Conservation (phyloP, 257 asterid species). For the Nicotiana knightiana region DNA sequence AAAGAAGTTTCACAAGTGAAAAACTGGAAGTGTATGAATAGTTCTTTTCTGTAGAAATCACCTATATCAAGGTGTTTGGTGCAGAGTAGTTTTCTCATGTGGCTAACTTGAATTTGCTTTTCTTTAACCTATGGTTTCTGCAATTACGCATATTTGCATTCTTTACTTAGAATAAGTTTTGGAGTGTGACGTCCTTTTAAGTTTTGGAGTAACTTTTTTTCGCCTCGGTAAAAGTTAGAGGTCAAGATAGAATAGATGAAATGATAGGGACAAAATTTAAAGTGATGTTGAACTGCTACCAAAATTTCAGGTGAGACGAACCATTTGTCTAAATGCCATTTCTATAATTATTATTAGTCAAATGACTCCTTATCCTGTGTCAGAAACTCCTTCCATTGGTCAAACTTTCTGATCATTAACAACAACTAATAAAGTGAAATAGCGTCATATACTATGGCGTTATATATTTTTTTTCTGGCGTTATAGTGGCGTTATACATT, state of each 20-base stretch:
- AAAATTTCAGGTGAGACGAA: neutral
- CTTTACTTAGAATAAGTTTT: neutral
- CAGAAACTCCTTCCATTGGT: neutral
- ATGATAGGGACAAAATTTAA: neutral
- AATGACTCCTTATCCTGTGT: neutral
- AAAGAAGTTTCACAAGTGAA: neutral
- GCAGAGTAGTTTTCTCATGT: neutral
- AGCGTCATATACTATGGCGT: no score
- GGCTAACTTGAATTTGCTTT: neutral
- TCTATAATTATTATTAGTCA: neutral
- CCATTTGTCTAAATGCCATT: neutral
- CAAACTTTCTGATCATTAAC: neutral
- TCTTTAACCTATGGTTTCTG: neutral
- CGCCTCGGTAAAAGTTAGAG: neutral
- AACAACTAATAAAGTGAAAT: neutral
- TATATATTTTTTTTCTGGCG: no score
- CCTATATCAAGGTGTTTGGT: neutral
- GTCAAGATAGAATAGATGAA: neutral
- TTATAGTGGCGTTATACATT: no score
- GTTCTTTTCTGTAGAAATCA: neutral
- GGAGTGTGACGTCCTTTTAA: neutral
- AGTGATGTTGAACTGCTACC: constrained; percentile 3
- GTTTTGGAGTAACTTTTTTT: neutral
- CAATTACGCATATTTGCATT: neutral
- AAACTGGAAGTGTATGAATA: neutral